Evolutionary conservation across 768 basidiomycete genomes (phyloP), one percentile per base, ranked within the genome.

Genomic region (Naematelia aurantialba): DNA sequence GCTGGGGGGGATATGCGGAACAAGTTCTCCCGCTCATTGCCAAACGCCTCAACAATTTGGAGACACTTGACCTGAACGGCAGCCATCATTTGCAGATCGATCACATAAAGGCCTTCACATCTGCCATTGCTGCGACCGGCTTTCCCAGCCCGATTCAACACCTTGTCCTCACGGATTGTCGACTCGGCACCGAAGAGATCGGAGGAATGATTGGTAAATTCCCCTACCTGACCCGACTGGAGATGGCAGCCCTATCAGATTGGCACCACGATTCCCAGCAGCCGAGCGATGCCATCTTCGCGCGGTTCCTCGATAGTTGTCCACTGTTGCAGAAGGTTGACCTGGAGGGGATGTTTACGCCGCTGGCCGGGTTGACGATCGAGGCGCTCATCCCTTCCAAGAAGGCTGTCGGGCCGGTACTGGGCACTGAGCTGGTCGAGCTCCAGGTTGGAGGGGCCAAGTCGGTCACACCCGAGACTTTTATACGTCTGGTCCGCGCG

Each of bases 41-140:
- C 4, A 82, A 79, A 63, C 85, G 83, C 2, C 82, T 87, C 0
- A 88, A 88, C 19, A 79, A 80, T 66, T 81, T 93, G 21, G 88
- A 90, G 74, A 83, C 89, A 17, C 79, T 93, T 21, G 91, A 93
- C 75, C 77, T 91, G 61, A 88, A 87, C 76, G 87, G 88, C 81
- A 83, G 57, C 81, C 82, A 27, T 82, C 85, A 56, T 74, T 91
- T 58, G 87, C 86, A 22, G 5, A 19, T 22, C 2, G 45, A 42
- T 24, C 30, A 44, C 8, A 59, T 68, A 25, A 22, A 56, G 22
- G 45, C 45, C 24, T 58, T 62, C 21, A 55, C 52, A 5, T 85
- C 87, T 1, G 84, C 85, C 1, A 63, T 90, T 61, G 87, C 87
- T 46, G 86, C 85, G 2, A 86, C 89, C 71, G 84, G 86, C 58